A percentile compares a stretch with the other conserved stretches of the same genome.
Evolutionary conservation across 2,329 filamentous ascomycete genomes (phyloP).

Genomic region (Xylaria hypoxylon): DNA sequence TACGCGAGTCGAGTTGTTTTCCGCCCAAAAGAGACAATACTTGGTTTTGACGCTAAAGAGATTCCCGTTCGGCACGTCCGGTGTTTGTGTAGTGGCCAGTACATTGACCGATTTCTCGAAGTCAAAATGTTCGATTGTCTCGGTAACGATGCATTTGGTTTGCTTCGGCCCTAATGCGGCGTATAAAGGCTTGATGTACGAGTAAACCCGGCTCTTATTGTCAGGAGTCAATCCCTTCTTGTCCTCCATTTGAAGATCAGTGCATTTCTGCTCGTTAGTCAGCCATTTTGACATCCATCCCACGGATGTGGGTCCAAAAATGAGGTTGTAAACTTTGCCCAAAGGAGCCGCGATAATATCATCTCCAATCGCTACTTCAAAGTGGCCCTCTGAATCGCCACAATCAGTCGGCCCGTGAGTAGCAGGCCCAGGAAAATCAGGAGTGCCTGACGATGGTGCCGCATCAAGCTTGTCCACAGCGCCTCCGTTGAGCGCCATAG

Average conservation of each 20-base stretch:
- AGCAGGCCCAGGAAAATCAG: conserved; percentile 86
- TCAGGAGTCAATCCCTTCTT: conserved; percentile 82
- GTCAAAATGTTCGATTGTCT: conserved; percentile 86
- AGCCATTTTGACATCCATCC: conserved; percentile 90
- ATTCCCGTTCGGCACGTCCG: conserved; percentile 94
- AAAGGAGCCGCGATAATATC: conserved; percentile 87
- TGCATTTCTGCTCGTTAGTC: conserved; percentile 86
- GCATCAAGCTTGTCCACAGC: conserved; percentile 64
- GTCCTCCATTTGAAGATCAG: conserved; percentile 88
- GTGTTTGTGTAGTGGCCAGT: conserved; percentile 86
- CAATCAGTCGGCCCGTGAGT: conserved; percentile 88
- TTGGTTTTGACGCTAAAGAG: conserved; percentile 92
- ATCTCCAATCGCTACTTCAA: conserved; percentile 86
- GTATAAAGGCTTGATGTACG: conserved; percentile 91
- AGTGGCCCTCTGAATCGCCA: conserved; percentile 80
- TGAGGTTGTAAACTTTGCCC: conserved; percentile 88
- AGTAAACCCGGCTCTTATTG: conserved; percentile 78
- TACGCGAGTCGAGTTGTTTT: conserved; percentile 85
- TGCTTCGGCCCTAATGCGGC: conserved; percentile 89
- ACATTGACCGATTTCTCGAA: conserved; percentile 88
- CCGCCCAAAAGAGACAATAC: conserved; percentile 93
- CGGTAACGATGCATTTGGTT: conserved; percentile 92
- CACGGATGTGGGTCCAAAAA: conserved; percentile 85
- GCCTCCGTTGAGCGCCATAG: conserved; percentile 58
- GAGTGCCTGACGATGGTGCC: conserved; percentile 55